phyloP scores from a whole-genome alignment of 2,329 filamentous ascomycete species.

The Xylariales sp. region DNA sequence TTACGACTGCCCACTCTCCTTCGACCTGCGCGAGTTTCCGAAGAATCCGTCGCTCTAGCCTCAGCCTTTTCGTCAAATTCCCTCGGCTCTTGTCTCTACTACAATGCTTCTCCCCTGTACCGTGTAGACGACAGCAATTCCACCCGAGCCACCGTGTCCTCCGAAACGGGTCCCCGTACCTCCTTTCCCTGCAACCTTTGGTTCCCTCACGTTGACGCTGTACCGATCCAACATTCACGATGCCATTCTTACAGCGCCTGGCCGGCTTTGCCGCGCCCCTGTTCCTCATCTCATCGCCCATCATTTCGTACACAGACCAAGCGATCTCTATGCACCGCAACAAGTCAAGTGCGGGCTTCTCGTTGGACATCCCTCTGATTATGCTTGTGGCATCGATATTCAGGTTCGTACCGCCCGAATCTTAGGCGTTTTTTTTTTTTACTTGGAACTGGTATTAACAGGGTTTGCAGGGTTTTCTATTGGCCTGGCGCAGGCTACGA shows the following conservation, averaged over 20 bases:
- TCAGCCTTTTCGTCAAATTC: too few species aligned
- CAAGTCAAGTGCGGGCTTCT: conserved; percentile 64
- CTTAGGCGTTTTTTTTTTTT: background rate
- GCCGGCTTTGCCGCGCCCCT: conserved; percentile 56
- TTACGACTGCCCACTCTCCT: too few species aligned
- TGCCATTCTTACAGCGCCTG: conserved; percentile 38
- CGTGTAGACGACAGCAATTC: background rate
- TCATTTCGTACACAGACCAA: conserved; percentile 64
- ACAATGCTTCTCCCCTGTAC: background rate
- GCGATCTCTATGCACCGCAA: conserved; percentile 59
- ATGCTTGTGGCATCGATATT: conserved; percentile 67
- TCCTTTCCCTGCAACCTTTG: background rate
- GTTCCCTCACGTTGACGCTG: background rate
- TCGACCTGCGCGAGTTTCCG: too few species aligned
- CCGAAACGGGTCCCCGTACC: too few species aligned
- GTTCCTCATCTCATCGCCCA: conserved; percentile 59
- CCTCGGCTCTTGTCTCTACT: too few species aligned
- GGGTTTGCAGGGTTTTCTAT: conserved; percentile 56
- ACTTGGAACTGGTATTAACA: conserved; percentile 6
- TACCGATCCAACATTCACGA: background rate
- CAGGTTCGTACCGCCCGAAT: conserved; percentile 38
- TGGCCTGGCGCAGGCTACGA: conserved; percentile 65
- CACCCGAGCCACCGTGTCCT: too few species aligned
- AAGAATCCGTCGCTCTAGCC: too few species aligned
- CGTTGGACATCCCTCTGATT: conserved; percentile 66